Percentiles rank a stretch among this genome's conserved stretches.
These are phyloP conservation scores for Cyberlindnera mrakii DNA, from an alignment of 805 yeast genomes.

Conservation along the genomic window DNA sequence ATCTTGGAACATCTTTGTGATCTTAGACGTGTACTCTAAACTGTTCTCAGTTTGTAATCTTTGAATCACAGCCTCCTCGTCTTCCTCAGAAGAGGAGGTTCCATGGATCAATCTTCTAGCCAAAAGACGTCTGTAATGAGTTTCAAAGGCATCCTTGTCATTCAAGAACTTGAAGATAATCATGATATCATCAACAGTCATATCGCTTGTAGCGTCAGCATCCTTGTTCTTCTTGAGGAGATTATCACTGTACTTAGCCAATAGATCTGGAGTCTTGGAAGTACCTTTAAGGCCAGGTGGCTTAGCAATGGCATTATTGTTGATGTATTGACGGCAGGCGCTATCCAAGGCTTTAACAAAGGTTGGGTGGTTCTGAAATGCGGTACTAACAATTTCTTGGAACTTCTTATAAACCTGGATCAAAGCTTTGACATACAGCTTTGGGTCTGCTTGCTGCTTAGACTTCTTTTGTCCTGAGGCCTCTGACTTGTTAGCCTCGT, in stretches of 20 bases:
- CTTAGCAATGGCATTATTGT: slow-evolving; percentile 73
- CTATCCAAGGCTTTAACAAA: slow-evolving; percentile 84
- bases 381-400: slow-evolving; percentile 52
- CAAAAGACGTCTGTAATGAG: slow-evolving; percentile 80
- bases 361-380: slow-evolving; percentile 68
- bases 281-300: slow-evolving; percentile 29
- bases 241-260: slow-evolving; percentile 85
- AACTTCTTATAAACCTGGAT: slow-evolving; percentile 65
- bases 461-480: slow-evolving; percentile 28
- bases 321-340: slow-evolving; percentile 83
- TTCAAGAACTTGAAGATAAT: slow-evolving; percentile 79
- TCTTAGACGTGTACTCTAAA: slow-evolving; percentile 86
- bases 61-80: slow-evolving; percentile 79
- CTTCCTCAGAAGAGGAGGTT: slow-evolving; percentile 73
- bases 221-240: slow-evolving; percentile 71
- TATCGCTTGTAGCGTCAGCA: slow-evolving; percentile 56
- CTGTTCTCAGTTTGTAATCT: slow-evolving; percentile 86
- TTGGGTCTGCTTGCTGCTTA: slow-evolving; percentile 48
- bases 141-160: slow-evolving; percentile 94
- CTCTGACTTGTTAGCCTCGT: slow-evolving; percentile 11
- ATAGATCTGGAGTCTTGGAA: slow-evolving; percentile 86
- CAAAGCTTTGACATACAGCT: slow-evolving; percentile 71
- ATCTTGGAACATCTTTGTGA: slow-evolving; percentile 94
- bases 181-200: slow-evolving; percentile 83
- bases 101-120: slow-evolving; percentile 87